phyloP scores from a whole-genome alignment of 129 eudicot genomes.

The Erigeron canadensis region DNA sequence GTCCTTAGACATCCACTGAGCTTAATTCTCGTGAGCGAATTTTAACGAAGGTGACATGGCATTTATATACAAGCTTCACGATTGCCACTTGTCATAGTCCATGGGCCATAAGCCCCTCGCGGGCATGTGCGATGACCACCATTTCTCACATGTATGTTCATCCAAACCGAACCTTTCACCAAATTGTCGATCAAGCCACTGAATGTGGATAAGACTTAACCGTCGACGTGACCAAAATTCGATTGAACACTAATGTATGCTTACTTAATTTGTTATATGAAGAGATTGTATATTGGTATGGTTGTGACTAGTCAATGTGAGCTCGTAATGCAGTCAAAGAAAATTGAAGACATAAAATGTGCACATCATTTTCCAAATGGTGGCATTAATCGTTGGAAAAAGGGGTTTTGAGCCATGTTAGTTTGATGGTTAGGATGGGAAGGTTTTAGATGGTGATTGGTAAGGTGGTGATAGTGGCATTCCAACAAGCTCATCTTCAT shows the following conservation, averaged over 20 bases:
- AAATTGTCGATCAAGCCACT: not conserved
- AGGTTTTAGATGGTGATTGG: constrained; percentile 30
- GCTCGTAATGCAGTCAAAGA: not conserved
- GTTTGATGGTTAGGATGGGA: constrained; percentile 27
- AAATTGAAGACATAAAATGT: constrained; percentile 22
- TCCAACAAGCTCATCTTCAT: constrained; percentile 29
- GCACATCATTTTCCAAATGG: constrained; percentile 33
- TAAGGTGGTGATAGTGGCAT: constrained; percentile 27
- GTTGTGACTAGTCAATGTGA: constrained; percentile 1
- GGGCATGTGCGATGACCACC: constrained; percentile 26
- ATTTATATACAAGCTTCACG: not conserved
- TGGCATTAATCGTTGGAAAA: constrained; percentile 28
- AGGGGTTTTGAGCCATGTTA: constrained; percentile 39
- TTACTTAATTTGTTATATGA: not conserved
- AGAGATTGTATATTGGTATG: constrained; percentile 3
- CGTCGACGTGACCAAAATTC: not conserved
- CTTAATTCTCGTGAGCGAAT: not conserved
- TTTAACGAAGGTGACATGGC: constrained; percentile 21
- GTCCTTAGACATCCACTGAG: constrained; percentile 21
- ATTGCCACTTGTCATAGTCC: constrained; percentile 29
- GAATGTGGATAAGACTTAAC: constrained; percentile 14
- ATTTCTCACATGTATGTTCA: constrained; percentile 34
- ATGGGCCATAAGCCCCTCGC: constrained; percentile 13
- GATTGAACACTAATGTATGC: not conserved
- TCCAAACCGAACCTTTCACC: not conserved